Evolutionary conservation across 1,284 basidiomycete species (phyloP).

Genomic region (Ustilago trichophora): DNA sequence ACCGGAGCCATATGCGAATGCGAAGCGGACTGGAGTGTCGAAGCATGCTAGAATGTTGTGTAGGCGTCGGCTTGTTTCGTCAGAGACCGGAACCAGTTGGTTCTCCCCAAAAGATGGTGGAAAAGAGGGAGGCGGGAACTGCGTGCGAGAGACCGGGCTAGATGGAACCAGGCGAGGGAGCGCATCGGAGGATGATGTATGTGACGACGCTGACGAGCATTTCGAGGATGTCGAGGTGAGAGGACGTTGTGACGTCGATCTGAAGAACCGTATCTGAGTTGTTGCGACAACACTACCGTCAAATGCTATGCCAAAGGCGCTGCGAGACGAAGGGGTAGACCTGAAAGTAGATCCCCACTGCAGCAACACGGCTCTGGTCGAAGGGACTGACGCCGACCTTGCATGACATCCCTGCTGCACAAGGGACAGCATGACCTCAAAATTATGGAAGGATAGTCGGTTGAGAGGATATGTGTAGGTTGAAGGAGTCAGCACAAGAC

Average conservation of each 20-base stretch:
- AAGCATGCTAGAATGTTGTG: constrained; percentile 69
- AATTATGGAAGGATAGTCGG: too few relatives aligned
- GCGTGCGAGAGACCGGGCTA: constrained; percentile 13
- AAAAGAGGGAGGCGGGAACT: constrained; percentile 38
- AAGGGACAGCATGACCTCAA: too few relatives aligned
- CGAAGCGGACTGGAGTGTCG: constrained; percentile 83
- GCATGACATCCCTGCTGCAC: too few relatives aligned
- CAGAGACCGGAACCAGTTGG: constrained; percentile 51
- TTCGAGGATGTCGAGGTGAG: not conserved
- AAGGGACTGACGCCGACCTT: too few relatives aligned
- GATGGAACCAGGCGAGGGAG: constrained; percentile 12
- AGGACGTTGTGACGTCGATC: not conserved
- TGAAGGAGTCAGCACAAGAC: too few relatives aligned
- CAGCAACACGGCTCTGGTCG: too few relatives aligned
- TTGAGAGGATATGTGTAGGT: too few relatives aligned
- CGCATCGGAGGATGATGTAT: constrained; percentile 1
- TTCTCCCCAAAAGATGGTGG: constrained; percentile 56
- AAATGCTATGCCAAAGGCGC: too few relatives aligned
- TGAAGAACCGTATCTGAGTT: not conserved
- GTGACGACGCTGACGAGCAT: constrained; percentile 2
- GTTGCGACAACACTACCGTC: too few relatives aligned
- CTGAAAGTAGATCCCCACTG: too few relatives aligned
- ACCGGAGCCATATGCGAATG: constrained; percentile 92
- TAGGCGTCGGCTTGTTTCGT: constrained; percentile 28
- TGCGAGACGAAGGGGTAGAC: too few relatives aligned